A percentile compares a stretch with the other conserved stretches of the same genome.
phyloP scores from a whole-genome alignment of 768 basidiomycete species.

The Trametes cinnabarina region DNA sequence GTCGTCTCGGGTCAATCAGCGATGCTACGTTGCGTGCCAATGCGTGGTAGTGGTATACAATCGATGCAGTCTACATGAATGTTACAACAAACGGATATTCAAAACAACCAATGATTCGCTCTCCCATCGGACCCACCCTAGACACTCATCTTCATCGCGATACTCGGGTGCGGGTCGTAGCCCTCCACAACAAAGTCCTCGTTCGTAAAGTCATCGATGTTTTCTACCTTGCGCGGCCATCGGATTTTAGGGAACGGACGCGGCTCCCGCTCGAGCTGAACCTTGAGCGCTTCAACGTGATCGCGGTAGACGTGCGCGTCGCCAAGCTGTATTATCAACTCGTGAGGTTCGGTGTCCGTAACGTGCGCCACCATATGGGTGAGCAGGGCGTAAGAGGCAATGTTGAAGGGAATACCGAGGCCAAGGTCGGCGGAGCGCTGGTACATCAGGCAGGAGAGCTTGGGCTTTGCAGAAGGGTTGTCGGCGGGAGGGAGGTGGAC shows the following conservation, averaged over 20 bases:
- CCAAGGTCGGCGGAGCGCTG: constrained; percentile 97
- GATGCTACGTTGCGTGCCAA: no score
- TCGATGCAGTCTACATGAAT: no score
- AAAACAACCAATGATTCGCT: background rate
- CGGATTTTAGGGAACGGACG: constrained; percentile 77
- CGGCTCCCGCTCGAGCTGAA: constrained; percentile 78
- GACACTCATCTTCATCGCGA: constrained; percentile 97
- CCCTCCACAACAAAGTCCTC: constrained; percentile 86
- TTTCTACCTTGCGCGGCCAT: constrained; percentile 63
- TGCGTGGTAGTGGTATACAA: no score
- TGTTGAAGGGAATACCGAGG: constrained; percentile 98
- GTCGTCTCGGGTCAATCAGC: no score
- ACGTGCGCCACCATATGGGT: constrained; percentile 98
- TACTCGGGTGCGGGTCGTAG: constrained; percentile 78
- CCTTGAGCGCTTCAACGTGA: constrained; percentile 83
- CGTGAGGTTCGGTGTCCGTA: constrained; percentile 81
- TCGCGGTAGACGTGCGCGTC: constrained; percentile 97
- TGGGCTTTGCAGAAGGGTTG: constrained; percentile 50
- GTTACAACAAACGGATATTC: no score
- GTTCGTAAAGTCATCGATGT: constrained; percentile 78
- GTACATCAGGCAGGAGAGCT: constrained; percentile 93
- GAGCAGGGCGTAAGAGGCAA: constrained; percentile 95
- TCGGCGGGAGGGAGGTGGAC: constrained; percentile 75
- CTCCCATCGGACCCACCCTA: constrained; percentile 24
- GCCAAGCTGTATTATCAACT: constrained; percentile 93